Base-by-base conservation (phyloP, 1,284 basidiomycete species). In the Acaromyces ingoldii region DNA sequence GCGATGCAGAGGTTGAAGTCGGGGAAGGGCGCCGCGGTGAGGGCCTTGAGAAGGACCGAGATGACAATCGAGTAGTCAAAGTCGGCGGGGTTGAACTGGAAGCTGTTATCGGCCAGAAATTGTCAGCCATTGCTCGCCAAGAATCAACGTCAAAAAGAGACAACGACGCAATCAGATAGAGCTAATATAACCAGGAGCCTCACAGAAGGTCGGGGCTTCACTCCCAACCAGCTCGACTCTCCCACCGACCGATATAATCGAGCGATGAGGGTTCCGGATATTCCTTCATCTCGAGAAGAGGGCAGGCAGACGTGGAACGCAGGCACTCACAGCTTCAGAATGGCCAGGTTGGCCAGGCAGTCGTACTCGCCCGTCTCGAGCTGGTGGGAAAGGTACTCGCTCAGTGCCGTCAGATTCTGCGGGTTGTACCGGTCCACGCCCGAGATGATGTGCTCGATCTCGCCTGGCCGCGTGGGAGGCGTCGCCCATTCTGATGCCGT, bases 1-100 rank as follows among this genome's bases (percentile, higher is more conserved):
- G 90, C 88, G 60, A 93, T 83, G 74, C 89, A 93, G 56, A 96
- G 87, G 75, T 87, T 88, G 79, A 92, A 96, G 76, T 97, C 92
- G 3, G 79, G 77, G 45, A 77, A 74, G 57, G 91, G 89, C 46
- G 88, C 84, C 34, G 89, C 87, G 30, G 84, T 81, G 84, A 97
- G 82, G 19, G 91, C 83, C 81, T 96, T 95, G 76, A 91, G 82
- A 71, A 97, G 87, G 76, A 97, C 89, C 80, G 93, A 89, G 77
- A 93, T 81, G 64, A 91, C 87, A 19, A 92, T 87, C 69, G 92
- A 89, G 6, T 89, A 85, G 79, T 92, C 92, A 78, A 89, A 89
- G 39, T 93, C 83, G 75, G 88, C 84, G 17, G 89, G 85, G 79
- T 97, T 97, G 80, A 96, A 96, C 76, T 97, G 92, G 79, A 95